phyloP scores from a whole-genome alignment of 805 yeast genomes.

The Starmera dryadoides region DNA sequence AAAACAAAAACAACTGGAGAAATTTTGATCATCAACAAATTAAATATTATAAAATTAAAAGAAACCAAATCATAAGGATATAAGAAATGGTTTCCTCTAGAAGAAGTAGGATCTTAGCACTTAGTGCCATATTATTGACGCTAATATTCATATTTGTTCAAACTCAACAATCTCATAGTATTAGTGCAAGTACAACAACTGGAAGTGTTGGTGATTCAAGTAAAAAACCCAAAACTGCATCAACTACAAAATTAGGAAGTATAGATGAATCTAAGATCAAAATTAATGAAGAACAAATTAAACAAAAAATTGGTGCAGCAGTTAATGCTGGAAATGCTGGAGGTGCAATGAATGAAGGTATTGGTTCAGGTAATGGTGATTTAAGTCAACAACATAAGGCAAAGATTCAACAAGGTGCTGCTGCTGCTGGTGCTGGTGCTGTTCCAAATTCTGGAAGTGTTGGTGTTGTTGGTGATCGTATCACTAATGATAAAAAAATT shows the following conservation, averaged over 20 bases:
- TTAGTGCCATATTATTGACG: constrained; percentile 32
- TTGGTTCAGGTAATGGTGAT: not conserved
- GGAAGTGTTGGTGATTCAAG: constrained; percentile 4
- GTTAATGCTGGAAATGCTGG: constrained; percentile 5
- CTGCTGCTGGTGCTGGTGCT: constrained; percentile 2
- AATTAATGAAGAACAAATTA: constrained; percentile 24
- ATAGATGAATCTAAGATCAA: constrained; percentile 36
- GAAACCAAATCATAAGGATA: no score
- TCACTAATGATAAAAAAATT: not conserved
- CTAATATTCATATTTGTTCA: constrained; percentile 29
- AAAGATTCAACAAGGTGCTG: constrained; percentile 2
- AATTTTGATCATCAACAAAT: not conserved
- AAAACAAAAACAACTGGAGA: not conserved
- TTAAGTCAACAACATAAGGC: not conserved
- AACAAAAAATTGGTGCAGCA: constrained; percentile 8
- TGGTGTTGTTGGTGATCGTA: not conserved
- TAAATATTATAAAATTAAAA: no score
- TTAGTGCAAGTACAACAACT: not conserved
- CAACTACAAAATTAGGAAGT: constrained; percentile 21
- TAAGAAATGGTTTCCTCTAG: constrained; percentile 23
- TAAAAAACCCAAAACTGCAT: constrained; percentile 5
- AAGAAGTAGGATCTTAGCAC: constrained; percentile 32
- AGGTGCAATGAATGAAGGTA: constrained; percentile 5
- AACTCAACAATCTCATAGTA: constrained; percentile 6
- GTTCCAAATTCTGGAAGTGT: constrained; percentile 8